A percentile compares a stretch with the other conserved stretches of the same genome.
Evolutionary conservation across 116 monocot species (phyloP).

Genomic region (Posidonia oceanica): DNA sequence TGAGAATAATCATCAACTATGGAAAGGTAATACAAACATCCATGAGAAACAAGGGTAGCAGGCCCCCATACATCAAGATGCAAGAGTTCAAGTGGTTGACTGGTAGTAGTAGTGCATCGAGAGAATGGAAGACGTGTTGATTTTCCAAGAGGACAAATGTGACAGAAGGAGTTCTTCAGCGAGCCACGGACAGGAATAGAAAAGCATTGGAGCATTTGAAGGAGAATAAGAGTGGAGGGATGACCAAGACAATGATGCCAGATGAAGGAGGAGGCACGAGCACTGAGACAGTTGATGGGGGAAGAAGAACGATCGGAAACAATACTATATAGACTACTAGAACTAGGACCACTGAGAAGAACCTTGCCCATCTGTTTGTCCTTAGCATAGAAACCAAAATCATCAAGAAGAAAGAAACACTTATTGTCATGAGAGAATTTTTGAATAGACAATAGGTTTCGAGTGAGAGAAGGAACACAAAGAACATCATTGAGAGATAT

Average conservation of each 20-base stretch:
- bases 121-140: neutral
- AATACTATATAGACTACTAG: neutral
- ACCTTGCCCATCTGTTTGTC: neutral
- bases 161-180: neutral
- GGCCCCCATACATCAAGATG: neutral
- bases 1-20: no score
- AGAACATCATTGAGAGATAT: neutral
- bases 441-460: no score
- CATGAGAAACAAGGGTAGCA: neutral
- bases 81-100: neutral
- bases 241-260: no score
- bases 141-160: neutral
- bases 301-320: neutral
- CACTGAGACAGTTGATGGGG: no score
- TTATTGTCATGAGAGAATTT: no score
- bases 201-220: no score
- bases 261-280: no score
- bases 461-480: neutral
- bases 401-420: no score
- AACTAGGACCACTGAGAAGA: neutral
- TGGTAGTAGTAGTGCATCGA: neutral
- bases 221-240: no score
- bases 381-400: neutral
- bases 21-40: neutral
- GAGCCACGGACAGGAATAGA: neutral